phyloP scores from a whole-genome alignment of 345 rosid genomes.

The Lumnitzera racemosa region DNA sequence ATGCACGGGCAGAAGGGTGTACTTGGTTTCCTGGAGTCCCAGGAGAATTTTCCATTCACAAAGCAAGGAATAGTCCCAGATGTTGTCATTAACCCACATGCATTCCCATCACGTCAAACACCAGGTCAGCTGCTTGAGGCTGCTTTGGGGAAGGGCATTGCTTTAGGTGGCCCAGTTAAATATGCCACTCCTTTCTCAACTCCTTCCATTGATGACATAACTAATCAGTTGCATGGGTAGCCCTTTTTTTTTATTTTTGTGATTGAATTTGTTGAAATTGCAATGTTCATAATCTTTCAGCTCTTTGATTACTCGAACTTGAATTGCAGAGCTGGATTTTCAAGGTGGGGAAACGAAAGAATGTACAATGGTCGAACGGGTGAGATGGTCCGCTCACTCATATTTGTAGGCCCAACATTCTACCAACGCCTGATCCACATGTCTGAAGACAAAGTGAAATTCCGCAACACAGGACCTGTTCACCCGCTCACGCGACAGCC shows the following conservation, averaged over 20 bases:
- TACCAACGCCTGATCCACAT: conserved; percentile 81
- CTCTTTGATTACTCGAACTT: conserved; percentile 1
- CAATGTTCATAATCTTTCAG: neutral
- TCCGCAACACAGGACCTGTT: conserved; percentile 87
- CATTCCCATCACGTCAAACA: conserved; percentile 91
- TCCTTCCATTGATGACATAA: conserved; percentile 56
- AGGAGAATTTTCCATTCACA: conserved; percentile 88
- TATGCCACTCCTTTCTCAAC: conserved; percentile 90
- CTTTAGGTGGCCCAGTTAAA: conserved; percentile 49
- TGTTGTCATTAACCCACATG: conserved; percentile 80
- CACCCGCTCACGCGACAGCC: conserved; percentile 93
- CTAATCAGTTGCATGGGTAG: conserved; percentile 79
- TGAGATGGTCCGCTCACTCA: conserved; percentile 56
- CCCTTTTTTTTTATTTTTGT: neutral
- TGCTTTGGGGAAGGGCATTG: conserved; percentile 88
- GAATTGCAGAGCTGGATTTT: conserved; percentile 66
- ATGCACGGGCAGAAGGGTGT: conserved; percentile 99
- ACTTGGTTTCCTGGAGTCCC: conserved; percentile 79
- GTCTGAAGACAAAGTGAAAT: conserved; percentile 90
- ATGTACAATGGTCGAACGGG: conserved; percentile 75
- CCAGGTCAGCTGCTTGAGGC: conserved; percentile 94
- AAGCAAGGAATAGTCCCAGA: conserved; percentile 90
- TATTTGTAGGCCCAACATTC: conserved; percentile 88
- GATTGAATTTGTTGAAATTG: neutral
- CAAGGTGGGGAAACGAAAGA: conserved; percentile 84